Evolutionary conservation across 2,329 filamentous ascomycete species (phyloP).

Genomic region (Metarhizium album): DNA sequence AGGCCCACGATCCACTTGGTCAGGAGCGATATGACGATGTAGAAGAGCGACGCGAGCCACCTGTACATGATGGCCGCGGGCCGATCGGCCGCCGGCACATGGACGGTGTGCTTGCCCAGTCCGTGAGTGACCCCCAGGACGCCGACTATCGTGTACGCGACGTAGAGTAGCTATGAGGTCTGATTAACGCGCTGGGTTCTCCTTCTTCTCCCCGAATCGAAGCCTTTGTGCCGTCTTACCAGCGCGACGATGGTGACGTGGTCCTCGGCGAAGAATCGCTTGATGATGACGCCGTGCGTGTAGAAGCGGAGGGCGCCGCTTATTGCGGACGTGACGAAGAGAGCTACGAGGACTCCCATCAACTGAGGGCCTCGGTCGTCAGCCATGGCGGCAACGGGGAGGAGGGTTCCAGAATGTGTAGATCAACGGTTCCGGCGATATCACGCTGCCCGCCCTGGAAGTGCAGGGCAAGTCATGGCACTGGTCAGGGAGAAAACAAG

Average conservation of each 20-base stretch:
- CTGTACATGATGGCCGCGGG: background rate
- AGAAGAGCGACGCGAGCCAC: background rate
- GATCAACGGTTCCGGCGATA: no score
- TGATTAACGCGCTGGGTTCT: background rate
- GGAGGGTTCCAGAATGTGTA: background rate
- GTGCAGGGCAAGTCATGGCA: no score
- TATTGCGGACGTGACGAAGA: background rate
- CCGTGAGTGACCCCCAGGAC: background rate
- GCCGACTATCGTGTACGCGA: background rate
- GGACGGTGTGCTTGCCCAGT: background rate
- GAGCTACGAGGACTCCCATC: background rate
- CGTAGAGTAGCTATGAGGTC: background rate
- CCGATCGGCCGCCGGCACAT: background rate
- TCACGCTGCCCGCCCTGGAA: no score
- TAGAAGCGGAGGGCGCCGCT: background rate
- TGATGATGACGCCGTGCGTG: background rate
- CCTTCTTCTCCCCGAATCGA: background rate
- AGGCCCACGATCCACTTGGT: background rate
- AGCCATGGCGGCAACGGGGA: background rate
- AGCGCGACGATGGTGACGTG: background rate
- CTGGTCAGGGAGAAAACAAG: no score
- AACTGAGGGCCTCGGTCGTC: background rate
- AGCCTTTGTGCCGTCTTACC: background rate
- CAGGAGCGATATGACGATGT: background rate
- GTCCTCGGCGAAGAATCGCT: background rate